Evolutionary conservation across 2,329 filamentous ascomycete genomes (phyloP).

Genomic region (Alternaria solani): DNA sequence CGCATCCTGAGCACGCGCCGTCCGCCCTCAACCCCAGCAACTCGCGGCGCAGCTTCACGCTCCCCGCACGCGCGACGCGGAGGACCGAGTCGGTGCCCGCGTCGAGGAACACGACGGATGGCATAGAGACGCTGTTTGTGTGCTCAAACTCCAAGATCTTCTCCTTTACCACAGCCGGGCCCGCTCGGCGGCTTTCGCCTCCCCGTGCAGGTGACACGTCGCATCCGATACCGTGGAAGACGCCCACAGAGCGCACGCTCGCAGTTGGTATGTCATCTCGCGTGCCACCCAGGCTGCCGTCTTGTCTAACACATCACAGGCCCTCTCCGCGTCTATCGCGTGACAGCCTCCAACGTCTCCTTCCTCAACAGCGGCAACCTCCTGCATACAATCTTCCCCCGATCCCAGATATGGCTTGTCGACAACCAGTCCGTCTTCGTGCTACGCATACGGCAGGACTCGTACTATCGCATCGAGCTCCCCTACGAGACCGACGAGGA

Average conservation of each 20-base stretch:
- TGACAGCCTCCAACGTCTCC: slow-evolving; percentile 79
- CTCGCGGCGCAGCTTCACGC: slow-evolving; percentile 58
- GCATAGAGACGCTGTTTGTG: slow-evolving; percentile 75
- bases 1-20: slow-evolving; percentile 38
- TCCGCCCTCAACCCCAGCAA: slow-evolving; percentile 24
- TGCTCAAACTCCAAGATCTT: slow-evolving; percentile 77
- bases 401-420: slow-evolving; percentile 93
- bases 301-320: slow-evolving; percentile 56
- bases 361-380: slow-evolving; percentile 87
- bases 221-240: slow-evolving; percentile 72
- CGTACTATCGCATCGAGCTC: slow-evolving; percentile 91
- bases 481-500: slow-evolving; percentile 72
- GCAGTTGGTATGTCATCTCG: slow-evolving; percentile 69
- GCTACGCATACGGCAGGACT: slow-evolving; percentile 81
- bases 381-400: slow-evolving; percentile 84
- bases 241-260: slow-evolving; percentile 80
- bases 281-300: not conserved
- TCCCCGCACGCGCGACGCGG: slow-evolving; percentile 52
- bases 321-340: slow-evolving; percentile 81
- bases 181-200: slow-evolving; percentile 48
- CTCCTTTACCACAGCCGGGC: slow-evolving; percentile 61
- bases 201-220: slow-evolving; percentile 54
- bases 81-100: slow-evolving; percentile 40
- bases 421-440: slow-evolving; percentile 85
- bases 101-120: slow-evolving; percentile 52